Percentiles rank a stretch among this genome's conserved stretches.
Conservation (phyloP, 371 early-diverging fungal genomes). For the Syncephalastrum sp. region DNA sequence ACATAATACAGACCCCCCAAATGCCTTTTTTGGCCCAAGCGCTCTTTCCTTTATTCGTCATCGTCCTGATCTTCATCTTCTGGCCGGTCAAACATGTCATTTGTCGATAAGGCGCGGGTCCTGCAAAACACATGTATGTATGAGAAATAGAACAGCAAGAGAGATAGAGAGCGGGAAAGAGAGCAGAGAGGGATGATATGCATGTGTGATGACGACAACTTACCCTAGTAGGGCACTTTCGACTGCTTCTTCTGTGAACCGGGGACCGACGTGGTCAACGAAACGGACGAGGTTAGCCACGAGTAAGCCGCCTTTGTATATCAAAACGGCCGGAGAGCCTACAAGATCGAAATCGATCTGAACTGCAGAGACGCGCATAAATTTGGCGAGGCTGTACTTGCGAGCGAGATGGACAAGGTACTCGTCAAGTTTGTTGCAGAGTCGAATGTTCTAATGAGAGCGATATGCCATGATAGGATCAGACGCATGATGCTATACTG, state of each 20-base stretch:
- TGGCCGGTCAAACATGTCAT: too few relatives aligned
- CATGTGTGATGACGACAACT: slow-evolving; percentile 12
- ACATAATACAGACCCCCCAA: slow-evolving; percentile 3
- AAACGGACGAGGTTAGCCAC: slow-evolving; percentile 53
- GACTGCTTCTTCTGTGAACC: slow-evolving; percentile 37
- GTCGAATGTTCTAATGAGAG: slow-evolving; percentile 21
- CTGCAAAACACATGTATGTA: too few relatives aligned
- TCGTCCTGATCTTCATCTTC: slow-evolving; percentile 1
- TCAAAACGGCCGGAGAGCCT: slow-evolving; percentile 53
- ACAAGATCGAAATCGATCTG: slow-evolving; percentile 53
- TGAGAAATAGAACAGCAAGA: not conserved
- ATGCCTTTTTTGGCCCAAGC: slow-evolving; percentile 10
- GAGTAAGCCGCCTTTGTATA: slow-evolving; percentile 45
- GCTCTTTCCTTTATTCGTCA: slow-evolving; percentile 3
- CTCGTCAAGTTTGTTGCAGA: slow-evolving; percentile 37
- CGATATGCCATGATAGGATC: not conserved
- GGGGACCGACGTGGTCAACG: slow-evolving; percentile 37
- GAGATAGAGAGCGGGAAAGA: not conserved
- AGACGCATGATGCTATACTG: not conserved
- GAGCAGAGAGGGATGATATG: not conserved
- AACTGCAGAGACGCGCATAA: slow-evolving; percentile 46
- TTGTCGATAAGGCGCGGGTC: too few relatives aligned
- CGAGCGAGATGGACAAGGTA: slow-evolving; percentile 31
- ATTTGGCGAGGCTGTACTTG: slow-evolving; percentile 50
- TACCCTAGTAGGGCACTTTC: slow-evolving; percentile 42